Percentiles rank a stretch among this genome's conserved stretches.
These are phyloP conservation scores for Thraustotheca clavata DNA, from an alignment of 352 stramenopile species.

Conservation along the genomic window DNA sequence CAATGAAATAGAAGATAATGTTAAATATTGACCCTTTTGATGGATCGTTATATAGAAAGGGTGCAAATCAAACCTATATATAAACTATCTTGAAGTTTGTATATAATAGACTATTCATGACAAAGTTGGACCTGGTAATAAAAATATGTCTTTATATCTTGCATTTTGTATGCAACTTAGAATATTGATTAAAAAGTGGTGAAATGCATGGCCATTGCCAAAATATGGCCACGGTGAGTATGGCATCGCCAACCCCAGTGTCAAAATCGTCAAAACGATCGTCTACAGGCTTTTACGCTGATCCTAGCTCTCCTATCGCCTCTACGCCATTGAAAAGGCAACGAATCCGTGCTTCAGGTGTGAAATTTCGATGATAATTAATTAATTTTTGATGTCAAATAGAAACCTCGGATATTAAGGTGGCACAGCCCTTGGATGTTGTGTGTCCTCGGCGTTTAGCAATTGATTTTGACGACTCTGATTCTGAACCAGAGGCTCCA, in stretches of 20 bases:
- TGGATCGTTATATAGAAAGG: too few relatives aligned
- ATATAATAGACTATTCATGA: too few relatives aligned
- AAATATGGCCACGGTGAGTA: too few relatives aligned
- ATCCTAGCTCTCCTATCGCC: constrained; percentile 71
- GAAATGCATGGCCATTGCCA: too few relatives aligned
- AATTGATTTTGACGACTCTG: not conserved
- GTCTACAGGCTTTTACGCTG: constrained; percentile 52
- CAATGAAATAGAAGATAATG: too few relatives aligned
- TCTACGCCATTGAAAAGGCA: constrained; percentile 77
- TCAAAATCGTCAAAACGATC: not conserved
- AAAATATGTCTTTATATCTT: too few relatives aligned
- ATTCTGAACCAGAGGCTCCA: constrained; percentile 23
- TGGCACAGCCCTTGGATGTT: constrained; percentile 18
- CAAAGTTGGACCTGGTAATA: too few relatives aligned
- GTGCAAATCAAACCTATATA: too few relatives aligned
- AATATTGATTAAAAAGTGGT: too few relatives aligned
- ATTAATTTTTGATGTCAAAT: not conserved
- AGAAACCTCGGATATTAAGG: constrained; percentile 3
- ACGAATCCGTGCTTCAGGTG: constrained; percentile 31
- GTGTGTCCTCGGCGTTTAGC: not conserved
- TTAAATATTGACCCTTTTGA: too few relatives aligned
- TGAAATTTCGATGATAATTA: not conserved
- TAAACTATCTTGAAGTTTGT: too few relatives aligned
- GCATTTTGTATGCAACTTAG: too few relatives aligned
- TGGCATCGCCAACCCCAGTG: not conserved